Evolutionary conservation across 257 asterid species (phyloP).

Genomic region (Scutellaria galericulata): DNA sequence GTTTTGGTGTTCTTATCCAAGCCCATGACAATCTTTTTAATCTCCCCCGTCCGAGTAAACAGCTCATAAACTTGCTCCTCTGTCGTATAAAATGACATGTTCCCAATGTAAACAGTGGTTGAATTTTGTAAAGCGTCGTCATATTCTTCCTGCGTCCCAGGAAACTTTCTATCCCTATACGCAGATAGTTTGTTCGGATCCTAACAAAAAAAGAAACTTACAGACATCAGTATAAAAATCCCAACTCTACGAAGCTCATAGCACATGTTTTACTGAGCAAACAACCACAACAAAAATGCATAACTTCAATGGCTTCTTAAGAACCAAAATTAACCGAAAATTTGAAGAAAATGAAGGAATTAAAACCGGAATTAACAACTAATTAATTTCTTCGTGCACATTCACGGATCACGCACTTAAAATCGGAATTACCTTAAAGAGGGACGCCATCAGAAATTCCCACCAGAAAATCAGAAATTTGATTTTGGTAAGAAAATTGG

Average conservation of each 20-base stretch:
- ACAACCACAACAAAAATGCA: not conserved
- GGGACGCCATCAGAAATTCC: constrained; percentile 58
- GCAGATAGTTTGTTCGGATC: constrained; percentile 88
- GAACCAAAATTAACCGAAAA: constrained; percentile 29
- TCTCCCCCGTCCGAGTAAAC: constrained; percentile 91
- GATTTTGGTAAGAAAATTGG: constrained; percentile 17
- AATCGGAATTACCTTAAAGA: constrained; percentile 53
- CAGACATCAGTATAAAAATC: constrained; percentile 20
- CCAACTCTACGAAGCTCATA: not conserved
- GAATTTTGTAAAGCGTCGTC: constrained; percentile 78
- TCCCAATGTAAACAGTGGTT: constrained; percentile 82
- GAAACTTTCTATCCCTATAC: constrained; percentile 90
- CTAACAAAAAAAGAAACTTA: constrained; percentile 38
- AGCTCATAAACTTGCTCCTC: constrained; percentile 98
- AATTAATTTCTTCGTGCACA: constrained; percentile 9
- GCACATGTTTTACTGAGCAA: not conserved
- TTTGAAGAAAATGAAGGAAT: constrained; percentile 17
- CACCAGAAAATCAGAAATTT: constrained; percentile 15
- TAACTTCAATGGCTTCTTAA: constrained; percentile 4
- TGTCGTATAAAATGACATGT: constrained; percentile 94
- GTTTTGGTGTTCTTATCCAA: constrained; percentile 92
- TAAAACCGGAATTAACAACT: constrained; percentile 29
- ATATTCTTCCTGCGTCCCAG: constrained; percentile 89
- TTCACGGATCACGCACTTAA: not conserved
- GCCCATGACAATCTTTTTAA: constrained; percentile 93